Evolutionary conservation across 805 yeast species (phyloP).

Genomic region (Wickerhamomyces bovis): DNA sequence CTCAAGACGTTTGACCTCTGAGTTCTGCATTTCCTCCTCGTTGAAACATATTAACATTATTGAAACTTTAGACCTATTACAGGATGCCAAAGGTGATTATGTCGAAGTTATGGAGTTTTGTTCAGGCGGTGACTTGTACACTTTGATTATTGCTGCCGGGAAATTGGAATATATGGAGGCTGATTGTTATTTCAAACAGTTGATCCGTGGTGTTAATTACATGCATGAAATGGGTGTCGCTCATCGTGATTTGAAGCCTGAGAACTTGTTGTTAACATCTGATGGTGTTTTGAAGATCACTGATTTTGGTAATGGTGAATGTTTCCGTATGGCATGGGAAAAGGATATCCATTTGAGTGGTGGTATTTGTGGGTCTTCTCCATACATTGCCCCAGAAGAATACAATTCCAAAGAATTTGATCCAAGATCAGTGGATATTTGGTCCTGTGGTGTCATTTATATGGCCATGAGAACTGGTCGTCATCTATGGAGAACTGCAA

Average conservation of each 20-base stretch:
- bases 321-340: slow-evolving; percentile 85
- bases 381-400: slow-evolving; percentile 90
- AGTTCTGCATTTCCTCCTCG: slow-evolving; percentile 80
- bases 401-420: slow-evolving; percentile 61
- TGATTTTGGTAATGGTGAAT: slow-evolving; percentile 83
- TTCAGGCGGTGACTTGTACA: slow-evolving; percentile 79
- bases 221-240: slow-evolving; percentile 90
- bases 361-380: slow-evolving; percentile 81
- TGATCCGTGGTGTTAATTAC: slow-evolving; percentile 76
- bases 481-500: slow-evolving; percentile 86
- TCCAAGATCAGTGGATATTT: slow-evolving; percentile 76
- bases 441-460: slow-evolving; percentile 92
- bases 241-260: slow-evolving; percentile 88
- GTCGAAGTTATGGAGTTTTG: slow-evolving; percentile 95
- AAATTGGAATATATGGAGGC: slow-evolving; percentile 78
- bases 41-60: slow-evolving; percentile 71
- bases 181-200: slow-evolving; percentile 84
- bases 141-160: slow-evolving; percentile 70
- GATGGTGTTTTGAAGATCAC: slow-evolving; percentile 74
- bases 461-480: slow-evolving; percentile 95
- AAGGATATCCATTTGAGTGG: slow-evolving; percentile 58
- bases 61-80: slow-evolving; percentile 75
- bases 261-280: slow-evolving; percentile 68
- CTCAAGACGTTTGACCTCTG: slow-evolving; percentile 69
- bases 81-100: slow-evolving; percentile 63